Evolutionary conservation across 2,329 filamentous ascomycete species (phyloP).

Genomic region (Penicillium italicum): DNA sequence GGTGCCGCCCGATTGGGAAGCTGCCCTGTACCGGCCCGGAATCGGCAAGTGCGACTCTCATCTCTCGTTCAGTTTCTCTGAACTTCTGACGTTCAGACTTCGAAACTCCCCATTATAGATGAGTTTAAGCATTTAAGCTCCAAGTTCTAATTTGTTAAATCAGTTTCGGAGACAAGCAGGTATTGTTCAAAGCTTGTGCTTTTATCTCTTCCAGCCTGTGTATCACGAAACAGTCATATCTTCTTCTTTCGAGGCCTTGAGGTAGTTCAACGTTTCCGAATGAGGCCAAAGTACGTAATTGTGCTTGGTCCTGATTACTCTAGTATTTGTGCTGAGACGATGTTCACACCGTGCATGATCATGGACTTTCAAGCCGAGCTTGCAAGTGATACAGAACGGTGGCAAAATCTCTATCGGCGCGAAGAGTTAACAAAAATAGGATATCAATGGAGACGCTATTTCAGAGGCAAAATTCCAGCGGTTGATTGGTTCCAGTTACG

Average conservation of each 20-base stretch:
- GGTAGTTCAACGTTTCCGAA: neutral
- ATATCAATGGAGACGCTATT: neutral
- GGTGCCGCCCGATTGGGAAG: neutral
- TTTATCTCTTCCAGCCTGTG: neutral
- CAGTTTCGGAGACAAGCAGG: neutral
- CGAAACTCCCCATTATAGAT: neutral
- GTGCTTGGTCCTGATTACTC: neutral
- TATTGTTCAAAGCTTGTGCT: neutral
- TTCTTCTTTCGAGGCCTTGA: neutral
- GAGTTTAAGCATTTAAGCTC: neutral
- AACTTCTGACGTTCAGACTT: neutral
- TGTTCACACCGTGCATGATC: neutral
- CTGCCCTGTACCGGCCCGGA: slow-evolving; percentile 21
- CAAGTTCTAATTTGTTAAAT: neutral
- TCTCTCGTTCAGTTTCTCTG: neutral
- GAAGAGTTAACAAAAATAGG: neutral
- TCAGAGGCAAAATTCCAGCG: neutral
- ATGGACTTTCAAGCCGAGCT: neutral
- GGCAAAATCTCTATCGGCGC: neutral
- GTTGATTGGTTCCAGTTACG: neutral
- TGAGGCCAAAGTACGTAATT: neutral
- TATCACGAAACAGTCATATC: neutral
- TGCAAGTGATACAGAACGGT: neutral
- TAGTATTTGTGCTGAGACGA: neutral
- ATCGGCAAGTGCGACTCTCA: slow-evolving; percentile 13